Percentiles rank a stretch among this genome's conserved stretches.
Conservation (phyloP, 106 monocot genomes). For the Allium fistulosum region DNA sequence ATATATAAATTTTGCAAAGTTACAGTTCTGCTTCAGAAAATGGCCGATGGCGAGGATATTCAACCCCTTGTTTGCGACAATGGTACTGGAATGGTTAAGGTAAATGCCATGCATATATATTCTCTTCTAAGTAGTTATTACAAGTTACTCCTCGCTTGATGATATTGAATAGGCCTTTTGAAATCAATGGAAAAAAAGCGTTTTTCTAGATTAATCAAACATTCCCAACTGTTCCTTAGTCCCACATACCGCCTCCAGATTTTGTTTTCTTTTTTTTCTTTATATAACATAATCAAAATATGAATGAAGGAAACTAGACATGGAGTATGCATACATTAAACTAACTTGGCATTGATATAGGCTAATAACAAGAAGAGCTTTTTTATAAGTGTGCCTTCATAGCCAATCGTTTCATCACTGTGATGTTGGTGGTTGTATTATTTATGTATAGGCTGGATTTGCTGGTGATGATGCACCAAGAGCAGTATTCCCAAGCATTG, state of each 20-base stretch:
- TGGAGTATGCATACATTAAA: too few species aligned
- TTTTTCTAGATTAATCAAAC: too few species aligned
- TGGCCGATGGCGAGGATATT: slow-evolving; percentile 28
- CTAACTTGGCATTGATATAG: not conserved
- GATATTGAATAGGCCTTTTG: too few species aligned
- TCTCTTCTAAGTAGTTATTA: too few species aligned
- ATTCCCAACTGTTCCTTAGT: too few species aligned
- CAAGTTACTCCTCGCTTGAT: too few species aligned
- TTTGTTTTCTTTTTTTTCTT: not conserved
- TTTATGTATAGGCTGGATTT: slow-evolving; percentile 39
- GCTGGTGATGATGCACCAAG: slow-evolving; percentile 62
- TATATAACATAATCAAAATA: too few species aligned
- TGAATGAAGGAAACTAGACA: too few species aligned
- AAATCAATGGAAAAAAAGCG: too few species aligned
- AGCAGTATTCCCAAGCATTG: slow-evolving; percentile 56
- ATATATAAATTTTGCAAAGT: too few species aligned
- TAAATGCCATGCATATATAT: not conserved
- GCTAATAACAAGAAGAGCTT: not conserved
- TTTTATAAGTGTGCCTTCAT: too few species aligned
- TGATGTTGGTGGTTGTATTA: not conserved
- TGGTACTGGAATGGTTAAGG: slow-evolving; percentile 34
- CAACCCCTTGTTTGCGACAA: slow-evolving; percentile 33
- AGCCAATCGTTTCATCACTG: not conserved
- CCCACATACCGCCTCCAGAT: not conserved
- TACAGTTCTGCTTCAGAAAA: slow-evolving; percentile 2